These are phyloP conservation scores for Leucosporidium yakuticum DNA, from an alignment of 768 basidiomycete species.

Conservation along the genomic window DNA sequence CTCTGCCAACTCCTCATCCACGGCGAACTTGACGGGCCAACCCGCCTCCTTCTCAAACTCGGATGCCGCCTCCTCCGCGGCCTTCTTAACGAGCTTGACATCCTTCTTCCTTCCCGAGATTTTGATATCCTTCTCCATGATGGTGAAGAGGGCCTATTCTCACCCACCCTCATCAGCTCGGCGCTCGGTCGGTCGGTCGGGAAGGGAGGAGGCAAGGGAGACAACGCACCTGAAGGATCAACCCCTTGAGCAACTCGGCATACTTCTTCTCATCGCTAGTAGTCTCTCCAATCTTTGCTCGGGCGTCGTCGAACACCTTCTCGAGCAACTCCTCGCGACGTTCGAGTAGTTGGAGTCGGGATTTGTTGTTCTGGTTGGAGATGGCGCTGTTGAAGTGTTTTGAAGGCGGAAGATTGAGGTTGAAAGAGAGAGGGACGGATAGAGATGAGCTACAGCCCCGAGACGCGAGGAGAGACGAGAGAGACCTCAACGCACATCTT, in stretches of 20 bases:
- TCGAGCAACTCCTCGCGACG: constrained; percentile 87
- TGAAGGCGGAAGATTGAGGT: neutral
- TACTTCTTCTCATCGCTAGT: constrained; percentile 65
- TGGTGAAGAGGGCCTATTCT: constrained; percentile 61
- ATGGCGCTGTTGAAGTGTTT: constrained; percentile 59
- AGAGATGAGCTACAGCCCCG: neutral
- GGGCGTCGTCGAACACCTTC: constrained; percentile 72
- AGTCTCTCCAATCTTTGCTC: constrained; percentile 58
- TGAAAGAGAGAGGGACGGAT: neutral
- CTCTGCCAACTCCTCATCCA: constrained; percentile 60
- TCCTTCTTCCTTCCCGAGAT: constrained; percentile 67
- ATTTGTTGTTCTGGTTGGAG: constrained; percentile 93
- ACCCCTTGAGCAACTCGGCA: constrained; percentile 70
- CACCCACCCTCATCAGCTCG: neutral
- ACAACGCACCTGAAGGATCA: constrained; percentile 64
- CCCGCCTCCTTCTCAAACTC: constrained; percentile 76
- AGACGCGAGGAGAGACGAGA: neutral
- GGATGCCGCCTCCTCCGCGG: constrained; percentile 58
- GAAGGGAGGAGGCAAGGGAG: neutral
- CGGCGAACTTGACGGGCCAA: constrained; percentile 53
- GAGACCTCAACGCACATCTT: constrained; percentile 67
- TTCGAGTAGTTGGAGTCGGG: constrained; percentile 81
- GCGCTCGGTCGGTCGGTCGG: neutral
- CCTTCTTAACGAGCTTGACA: constrained; percentile 55
- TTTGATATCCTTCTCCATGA: constrained; percentile 68